Base-by-base conservation (phyloP, 345 rosid genomes). In the Passiflora organensis region DNA sequence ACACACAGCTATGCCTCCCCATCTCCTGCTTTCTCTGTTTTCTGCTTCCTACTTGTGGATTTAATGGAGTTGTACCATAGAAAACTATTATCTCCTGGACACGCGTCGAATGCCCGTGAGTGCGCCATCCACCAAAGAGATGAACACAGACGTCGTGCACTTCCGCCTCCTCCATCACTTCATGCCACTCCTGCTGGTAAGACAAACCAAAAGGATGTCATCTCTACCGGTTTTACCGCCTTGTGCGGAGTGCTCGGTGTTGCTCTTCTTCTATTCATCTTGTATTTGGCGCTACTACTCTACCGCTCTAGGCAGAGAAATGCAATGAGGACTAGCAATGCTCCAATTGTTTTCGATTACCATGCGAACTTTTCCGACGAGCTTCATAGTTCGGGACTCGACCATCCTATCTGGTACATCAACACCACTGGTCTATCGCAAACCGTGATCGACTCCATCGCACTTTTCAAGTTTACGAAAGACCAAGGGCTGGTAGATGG, bases 361-460 rank as follows among this genome's bases (percentile, higher is more conserved):
- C 75, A 54, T 21, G 74, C 67, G 0, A 76, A 68, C 20, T 66
- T 63, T 61, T 32, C 51, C 22, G 76, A 63, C 34, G 86, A 69
- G 32, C 70, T 71, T 44, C 80, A 65, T 11, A 68, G 67, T 1
- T 61, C 77, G 1, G 56, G 20, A 32, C 4, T 71, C 5, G 74
- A 68, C 21, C 82, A 84, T 47, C 88, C 77, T 24, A 58, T 86
- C 12, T 90, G 95, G 97, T 60, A 72, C 53, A 80, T 81, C 76
- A 63, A 71, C 58, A 82, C 82, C 1, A 2, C 56, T 0, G 97
- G 97, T 59, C 86, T 90, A 12, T 71, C 68, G 11, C 93, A 78
- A 48, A 78, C 94, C 0, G 67, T 55, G 0, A 81, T 91, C 15
- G 78, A 85, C 25, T 81, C 89, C 2, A 83, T 87, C 21, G 49